Evolutionary conservation across 2,329 filamentous ascomycete genomes (phyloP).

Genomic region (Fusarium penzigii): DNA sequence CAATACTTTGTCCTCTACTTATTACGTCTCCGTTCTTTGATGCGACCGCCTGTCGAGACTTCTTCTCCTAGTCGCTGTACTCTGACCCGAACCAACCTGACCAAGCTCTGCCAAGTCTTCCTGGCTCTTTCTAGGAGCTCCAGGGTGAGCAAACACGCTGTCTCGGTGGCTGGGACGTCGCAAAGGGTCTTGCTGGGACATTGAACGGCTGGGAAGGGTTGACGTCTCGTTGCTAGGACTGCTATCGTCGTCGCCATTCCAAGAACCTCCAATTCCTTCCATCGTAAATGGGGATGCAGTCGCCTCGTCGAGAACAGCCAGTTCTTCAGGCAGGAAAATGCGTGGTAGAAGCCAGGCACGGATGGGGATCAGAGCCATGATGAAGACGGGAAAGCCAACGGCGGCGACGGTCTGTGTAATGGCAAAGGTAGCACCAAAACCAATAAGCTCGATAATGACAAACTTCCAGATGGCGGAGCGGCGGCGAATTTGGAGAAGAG

Average conservation of each 20-base stretch:
- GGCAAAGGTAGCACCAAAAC: constrained; percentile 77
- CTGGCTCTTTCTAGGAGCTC: constrained; percentile 32
- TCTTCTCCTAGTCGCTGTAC: constrained; percentile 32
- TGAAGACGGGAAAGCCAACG: constrained; percentile 77
- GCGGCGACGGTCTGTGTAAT: constrained; percentile 83
- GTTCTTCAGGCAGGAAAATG: constrained; percentile 61
- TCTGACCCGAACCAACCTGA: constrained; percentile 30
- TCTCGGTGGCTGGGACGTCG: constrained; percentile 15
- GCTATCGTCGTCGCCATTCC: constrained; percentile 42
- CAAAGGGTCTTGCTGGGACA: constrained; percentile 9
- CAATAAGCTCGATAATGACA: constrained; percentile 66
- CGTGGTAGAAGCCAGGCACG: constrained; percentile 64
- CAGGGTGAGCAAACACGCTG: constrained; percentile 30
- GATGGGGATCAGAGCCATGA: constrained; percentile 67
- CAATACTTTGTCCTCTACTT: not conserved
- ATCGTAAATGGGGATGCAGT: constrained; percentile 76
- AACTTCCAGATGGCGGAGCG: constrained; percentile 70
- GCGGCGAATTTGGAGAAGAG: constrained; percentile 62
- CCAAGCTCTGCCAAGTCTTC: constrained; percentile 40
- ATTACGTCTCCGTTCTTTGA: constrained; percentile 3
- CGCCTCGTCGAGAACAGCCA: constrained; percentile 67
- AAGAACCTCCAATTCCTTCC: constrained; percentile 70
- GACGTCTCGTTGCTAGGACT: constrained; percentile 19
- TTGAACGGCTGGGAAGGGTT: constrained; percentile 7
- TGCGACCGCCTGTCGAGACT: constrained; percentile 25